These are phyloP conservation scores for Escovopsis sp. DNA, from an alignment of 2,329 filamentous ascomycete species.

Conservation along the genomic window DNA sequence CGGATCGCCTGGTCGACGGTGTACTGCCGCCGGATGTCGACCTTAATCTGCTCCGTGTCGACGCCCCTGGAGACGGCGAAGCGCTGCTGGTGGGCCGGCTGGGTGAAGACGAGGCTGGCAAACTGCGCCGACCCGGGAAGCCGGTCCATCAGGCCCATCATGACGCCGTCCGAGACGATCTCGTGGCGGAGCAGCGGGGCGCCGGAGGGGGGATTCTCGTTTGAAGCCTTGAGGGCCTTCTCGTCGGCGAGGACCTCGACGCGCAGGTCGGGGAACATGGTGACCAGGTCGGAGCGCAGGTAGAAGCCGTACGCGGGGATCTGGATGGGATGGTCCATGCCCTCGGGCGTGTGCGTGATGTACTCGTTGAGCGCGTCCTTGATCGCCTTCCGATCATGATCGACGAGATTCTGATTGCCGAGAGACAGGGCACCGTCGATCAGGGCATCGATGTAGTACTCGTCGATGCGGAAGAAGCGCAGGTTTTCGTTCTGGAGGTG, in stretches of 20 bases:
- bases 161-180: conserved; percentile 16
- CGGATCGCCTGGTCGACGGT: conserved; percentile 6
- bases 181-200: conserved; percentile 17
- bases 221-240: neutral
- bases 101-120: conserved; percentile 15
- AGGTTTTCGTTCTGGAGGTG: conserved; percentile 23
- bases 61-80: conserved; percentile 14
- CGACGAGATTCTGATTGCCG: conserved; percentile 22
- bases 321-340: conserved; percentile 11
- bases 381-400: conserved; percentile 10
- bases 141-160: conserved; percentile 20
- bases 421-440: conserved; percentile 29
- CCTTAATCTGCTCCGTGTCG: conserved; percentile 1
- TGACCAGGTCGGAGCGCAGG: conserved; percentile 22
- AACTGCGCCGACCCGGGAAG: conserved; percentile 12
- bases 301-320: conserved; percentile 25
- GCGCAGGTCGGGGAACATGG: conserved; percentile 23
- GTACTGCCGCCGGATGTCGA: conserved; percentile 12
- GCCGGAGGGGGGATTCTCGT: neutral
- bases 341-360: conserved; percentile 8
- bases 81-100: conserved; percentile 24
- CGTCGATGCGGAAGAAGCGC: conserved; percentile 30
- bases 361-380: conserved; percentile 19
- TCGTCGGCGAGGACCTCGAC: conserved; percentile 9
- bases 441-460: conserved; percentile 26